Conservation (phyloP, 805 yeast genomes). For the Cyberlindnera xishuangbannaensis region DNA sequence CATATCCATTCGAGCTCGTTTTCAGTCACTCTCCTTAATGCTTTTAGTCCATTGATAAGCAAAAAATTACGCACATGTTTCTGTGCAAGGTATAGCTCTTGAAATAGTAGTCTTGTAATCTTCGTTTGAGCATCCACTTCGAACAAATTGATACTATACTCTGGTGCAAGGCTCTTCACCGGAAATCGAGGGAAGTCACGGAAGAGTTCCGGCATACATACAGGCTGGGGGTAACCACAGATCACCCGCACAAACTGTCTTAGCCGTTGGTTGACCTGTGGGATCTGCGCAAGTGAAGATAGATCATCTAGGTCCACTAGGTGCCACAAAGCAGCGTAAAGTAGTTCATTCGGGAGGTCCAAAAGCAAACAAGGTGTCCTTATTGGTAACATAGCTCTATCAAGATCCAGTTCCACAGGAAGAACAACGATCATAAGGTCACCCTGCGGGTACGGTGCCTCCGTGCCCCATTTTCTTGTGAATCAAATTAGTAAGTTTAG, state of each 20-base stretch:
- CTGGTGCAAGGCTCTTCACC: constrained; percentile 1
- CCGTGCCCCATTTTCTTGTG: too few relatives aligned
- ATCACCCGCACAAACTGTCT: constrained; percentile 2
- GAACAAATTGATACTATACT: constrained; percentile 8
- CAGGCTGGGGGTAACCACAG: background rate
- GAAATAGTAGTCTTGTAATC: constrained; percentile 3
- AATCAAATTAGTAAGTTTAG: too few relatives aligned
- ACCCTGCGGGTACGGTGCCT: too few relatives aligned
- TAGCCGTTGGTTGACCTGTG: constrained; percentile 2
- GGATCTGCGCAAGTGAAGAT: constrained; percentile 3
- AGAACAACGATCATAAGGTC: too few relatives aligned
- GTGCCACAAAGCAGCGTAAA: constrained; percentile 5
- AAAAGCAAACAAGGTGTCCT: too few relatives aligned
- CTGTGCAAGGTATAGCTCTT: constrained; percentile 1
- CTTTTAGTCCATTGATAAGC: constrained; percentile 3
- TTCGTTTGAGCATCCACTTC: constrained; percentile 5
- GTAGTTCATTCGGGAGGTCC: constrained; percentile 8
- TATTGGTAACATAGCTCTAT: too few relatives aligned
- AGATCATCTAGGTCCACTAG: constrained; percentile 4
- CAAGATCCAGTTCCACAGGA: too few relatives aligned
- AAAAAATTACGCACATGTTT: constrained; percentile 5
- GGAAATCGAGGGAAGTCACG: constrained; percentile 3
- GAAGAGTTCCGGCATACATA: constrained; percentile 1
- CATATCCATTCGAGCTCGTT: constrained; percentile 7
- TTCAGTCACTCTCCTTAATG: background rate